Conservation (phyloP, 257 asterid genomes). For the Solanum ossicruentum region DNA sequence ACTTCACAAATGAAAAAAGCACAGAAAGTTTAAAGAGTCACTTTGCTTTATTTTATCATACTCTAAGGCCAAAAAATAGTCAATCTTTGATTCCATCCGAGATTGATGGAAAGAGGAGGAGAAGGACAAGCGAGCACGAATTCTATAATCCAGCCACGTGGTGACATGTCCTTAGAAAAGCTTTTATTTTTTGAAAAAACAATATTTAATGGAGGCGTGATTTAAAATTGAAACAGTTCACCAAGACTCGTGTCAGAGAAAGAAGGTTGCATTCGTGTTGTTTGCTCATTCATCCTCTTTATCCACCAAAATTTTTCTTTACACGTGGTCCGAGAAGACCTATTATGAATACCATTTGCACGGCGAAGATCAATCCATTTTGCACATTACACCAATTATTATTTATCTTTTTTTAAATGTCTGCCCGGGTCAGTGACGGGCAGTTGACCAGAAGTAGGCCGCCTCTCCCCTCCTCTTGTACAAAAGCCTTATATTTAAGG, state of each 20-base stretch:
- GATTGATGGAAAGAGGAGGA: too few species aligned
- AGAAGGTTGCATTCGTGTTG: constrained; percentile 24
- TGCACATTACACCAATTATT: constrained; percentile 55
- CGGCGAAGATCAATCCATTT: constrained; percentile 24
- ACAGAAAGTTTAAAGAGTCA: too few species aligned
- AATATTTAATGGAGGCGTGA: background rate
- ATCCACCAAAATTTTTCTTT: background rate
- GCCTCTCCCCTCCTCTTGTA: background rate
- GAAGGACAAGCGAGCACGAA: background rate
- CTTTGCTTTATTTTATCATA: too few species aligned
- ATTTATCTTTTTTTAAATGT: background rate
- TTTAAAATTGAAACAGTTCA: constrained; percentile 13
- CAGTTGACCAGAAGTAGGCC: constrained; percentile 50
- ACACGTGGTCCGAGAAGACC: constrained; percentile 30
- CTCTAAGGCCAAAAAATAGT: too few species aligned
- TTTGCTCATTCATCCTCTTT: constrained; percentile 44
- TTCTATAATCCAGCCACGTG: constrained; percentile 61
- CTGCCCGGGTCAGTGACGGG: constrained; percentile 19
- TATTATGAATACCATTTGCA: background rate
- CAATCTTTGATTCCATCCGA: too few species aligned
- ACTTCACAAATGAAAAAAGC: too few species aligned
- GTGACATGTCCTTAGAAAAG: constrained; percentile 20
- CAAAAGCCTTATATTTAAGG: constrained; percentile 10
- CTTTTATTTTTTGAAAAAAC: background rate
- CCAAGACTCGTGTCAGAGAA: constrained; percentile 59